phyloP scores from a whole-genome alignment of 306 rosid species.

The Acmispon strigosus region DNA sequence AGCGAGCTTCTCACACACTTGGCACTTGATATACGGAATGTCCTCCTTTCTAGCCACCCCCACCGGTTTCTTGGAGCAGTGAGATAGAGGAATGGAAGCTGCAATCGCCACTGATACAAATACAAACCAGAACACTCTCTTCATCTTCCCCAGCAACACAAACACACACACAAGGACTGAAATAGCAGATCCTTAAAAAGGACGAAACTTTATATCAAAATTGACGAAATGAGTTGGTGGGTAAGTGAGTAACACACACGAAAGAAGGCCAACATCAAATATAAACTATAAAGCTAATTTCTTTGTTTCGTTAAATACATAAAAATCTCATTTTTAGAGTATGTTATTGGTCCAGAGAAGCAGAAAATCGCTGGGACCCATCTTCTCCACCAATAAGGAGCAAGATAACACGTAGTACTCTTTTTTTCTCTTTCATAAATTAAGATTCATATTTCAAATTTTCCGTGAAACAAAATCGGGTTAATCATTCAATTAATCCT shows the following conservation, averaged over 20 bases:
- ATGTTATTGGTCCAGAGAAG: constrained; percentile 37
- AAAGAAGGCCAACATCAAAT: too few species aligned
- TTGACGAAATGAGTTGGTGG: neutral
- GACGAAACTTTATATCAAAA: neutral
- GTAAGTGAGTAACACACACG: neutral
- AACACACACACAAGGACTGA: neutral
- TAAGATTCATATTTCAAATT: neutral
- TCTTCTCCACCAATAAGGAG: constrained; percentile 42
- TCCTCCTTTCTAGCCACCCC: constrained; percentile 75
- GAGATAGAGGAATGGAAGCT: constrained; percentile 44
- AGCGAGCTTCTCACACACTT: constrained; percentile 88
- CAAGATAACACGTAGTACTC: constrained; percentile 37
- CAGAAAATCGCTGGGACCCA: neutral
- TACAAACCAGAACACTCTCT: constrained; percentile 25
- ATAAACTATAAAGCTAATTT: neutral
- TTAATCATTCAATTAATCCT: too few species aligned
- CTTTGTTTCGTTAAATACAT: neutral
- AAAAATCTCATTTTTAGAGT: constrained; percentile 16
- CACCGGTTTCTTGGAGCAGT: constrained; percentile 56
- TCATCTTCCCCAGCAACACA: constrained; percentile 35
- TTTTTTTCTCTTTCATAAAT: neutral
- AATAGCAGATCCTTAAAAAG: neutral
- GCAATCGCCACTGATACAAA: constrained; percentile 38
- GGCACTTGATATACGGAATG: constrained; percentile 75
- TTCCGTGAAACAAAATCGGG: neutral